Percentiles rank a stretch among this genome's conserved stretches.
These are phyloP conservation scores for Tetradesmus obliquus DNA, from an alignment of 139 green algal genomes.

Conservation along the genomic window DNA sequence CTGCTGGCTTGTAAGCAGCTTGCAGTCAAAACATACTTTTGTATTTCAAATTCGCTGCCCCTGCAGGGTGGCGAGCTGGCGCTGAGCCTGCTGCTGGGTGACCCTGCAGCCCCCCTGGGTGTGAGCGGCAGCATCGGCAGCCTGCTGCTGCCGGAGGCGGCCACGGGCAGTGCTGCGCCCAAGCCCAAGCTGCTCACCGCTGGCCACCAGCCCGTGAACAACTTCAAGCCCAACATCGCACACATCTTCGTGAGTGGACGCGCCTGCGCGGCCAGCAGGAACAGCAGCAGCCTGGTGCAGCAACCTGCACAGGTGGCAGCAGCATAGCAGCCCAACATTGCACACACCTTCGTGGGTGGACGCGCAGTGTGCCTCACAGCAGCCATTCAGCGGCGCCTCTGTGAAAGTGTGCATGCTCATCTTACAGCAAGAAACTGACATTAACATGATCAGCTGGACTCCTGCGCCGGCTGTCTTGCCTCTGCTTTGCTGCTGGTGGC, in stretches of 20 bases:
- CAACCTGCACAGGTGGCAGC: not conserved
- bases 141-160: slow-evolving; percentile 44
- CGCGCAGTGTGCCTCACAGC: no score
- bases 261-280: not conserved
- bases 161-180: slow-evolving; percentile 6
- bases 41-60: not conserved
- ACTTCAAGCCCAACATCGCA: slow-evolving; percentile 60
- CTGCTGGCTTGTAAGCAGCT: not conserved
- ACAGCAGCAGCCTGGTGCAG: not conserved
- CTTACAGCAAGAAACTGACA: no score
- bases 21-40: not conserved
- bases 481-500: no score
- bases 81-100: slow-evolving; percentile 54
- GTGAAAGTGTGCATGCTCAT: no score
- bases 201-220: slow-evolving; percentile 45
- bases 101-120: slow-evolving; percentile 38
- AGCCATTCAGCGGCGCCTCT: no score
- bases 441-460: no score
- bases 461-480: no score
- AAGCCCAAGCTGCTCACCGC: slow-evolving; percentile 45
- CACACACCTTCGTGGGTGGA: slow-evolving; percentile 56
- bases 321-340: slow-evolving; percentile 52
- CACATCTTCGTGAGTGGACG: slow-evolving; percentile 58
- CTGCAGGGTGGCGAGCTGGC: slow-evolving; percentile 58
- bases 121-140: slow-evolving; percentile 49